phyloP scores from a whole-genome alignment of 2,329 filamentous ascomycete species.

The Dactylonectria macrodidyma region DNA sequence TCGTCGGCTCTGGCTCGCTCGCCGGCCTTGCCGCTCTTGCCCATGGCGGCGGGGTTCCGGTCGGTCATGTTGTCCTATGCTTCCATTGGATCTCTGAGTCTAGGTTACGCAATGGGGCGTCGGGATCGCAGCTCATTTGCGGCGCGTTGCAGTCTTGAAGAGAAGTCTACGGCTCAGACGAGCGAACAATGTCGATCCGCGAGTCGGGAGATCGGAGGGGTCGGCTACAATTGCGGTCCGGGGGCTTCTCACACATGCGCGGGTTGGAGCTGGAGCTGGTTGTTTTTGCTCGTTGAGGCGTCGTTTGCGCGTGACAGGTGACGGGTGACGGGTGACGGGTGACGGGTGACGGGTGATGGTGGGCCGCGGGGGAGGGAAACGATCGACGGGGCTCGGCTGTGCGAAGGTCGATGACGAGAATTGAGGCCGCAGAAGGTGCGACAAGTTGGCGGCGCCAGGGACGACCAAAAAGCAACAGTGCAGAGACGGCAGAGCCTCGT shows the following conservation, averaged over 20 bases:
- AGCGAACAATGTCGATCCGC: slow-evolving; percentile 45
- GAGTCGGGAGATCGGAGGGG: slow-evolving; percentile 33
- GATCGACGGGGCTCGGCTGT: slow-evolving; percentile 26
- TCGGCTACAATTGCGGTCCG: slow-evolving; percentile 37
- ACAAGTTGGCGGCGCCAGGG: slow-evolving; percentile 19
- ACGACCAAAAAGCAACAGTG: slow-evolving; percentile 30
- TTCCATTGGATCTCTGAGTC: slow-evolving; percentile 53
- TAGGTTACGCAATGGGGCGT: slow-evolving; percentile 51
- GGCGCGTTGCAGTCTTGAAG: slow-evolving; percentile 48
- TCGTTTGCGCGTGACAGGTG: slow-evolving; percentile 31
- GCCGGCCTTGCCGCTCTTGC: slow-evolving; percentile 49
- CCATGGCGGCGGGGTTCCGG: slow-evolving; percentile 52
- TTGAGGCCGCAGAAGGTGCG: slow-evolving; percentile 37
- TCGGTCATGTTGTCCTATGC: slow-evolving; percentile 53
- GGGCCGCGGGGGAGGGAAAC: slow-evolving; percentile 15
- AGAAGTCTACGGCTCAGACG: slow-evolving; percentile 44
- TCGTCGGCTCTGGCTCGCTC: slow-evolving; percentile 45
- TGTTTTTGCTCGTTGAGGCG: slow-evolving; percentile 20
- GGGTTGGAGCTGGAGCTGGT: background rate
- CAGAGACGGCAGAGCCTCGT: slow-evolving; percentile 33
- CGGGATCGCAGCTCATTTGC: slow-evolving; percentile 51
- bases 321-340: background rate
- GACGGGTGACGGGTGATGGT: background rate
- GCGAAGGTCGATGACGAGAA: slow-evolving; percentile 26
- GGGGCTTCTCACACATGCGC: slow-evolving; percentile 31